Percentiles rank a stretch among this genome's conserved stretches.
Conservation (phyloP, 345 rosid genomes). For the Alliaria petiolata region DNA sequence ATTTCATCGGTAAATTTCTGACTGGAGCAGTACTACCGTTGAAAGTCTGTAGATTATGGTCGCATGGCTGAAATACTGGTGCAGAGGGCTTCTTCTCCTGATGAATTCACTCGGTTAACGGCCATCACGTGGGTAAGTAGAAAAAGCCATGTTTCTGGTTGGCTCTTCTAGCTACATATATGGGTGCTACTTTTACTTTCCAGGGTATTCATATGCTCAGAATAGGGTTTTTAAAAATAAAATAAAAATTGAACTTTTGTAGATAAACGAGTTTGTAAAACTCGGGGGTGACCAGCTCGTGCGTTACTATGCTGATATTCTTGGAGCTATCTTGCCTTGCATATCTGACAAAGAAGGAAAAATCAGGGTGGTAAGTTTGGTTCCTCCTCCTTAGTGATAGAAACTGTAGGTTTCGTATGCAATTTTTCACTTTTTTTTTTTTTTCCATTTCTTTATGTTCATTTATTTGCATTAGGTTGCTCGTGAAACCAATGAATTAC, state of each 20-base stretch:
- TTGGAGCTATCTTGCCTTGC: constrained; percentile 96
- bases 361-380: constrained; percentile 85
- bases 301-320: constrained; percentile 88
- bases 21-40: constrained; percentile 89
- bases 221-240: background rate
- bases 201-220: constrained; percentile 8
- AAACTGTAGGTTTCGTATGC: background rate
- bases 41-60: constrained; percentile 99
- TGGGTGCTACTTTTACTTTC: background rate
- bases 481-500: constrained; percentile 98
- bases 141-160: background rate
- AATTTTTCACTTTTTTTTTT: constrained; percentile 9
- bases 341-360: constrained; percentile 98
- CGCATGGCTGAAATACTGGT: constrained; percentile 99
- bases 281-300: constrained; percentile 99
- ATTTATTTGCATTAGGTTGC: constrained; percentile 60
- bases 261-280: constrained; percentile 98
- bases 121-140: constrained; percentile 91
- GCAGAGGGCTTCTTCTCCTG: constrained; percentile 86
- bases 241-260: constrained; percentile 11
- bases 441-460: constrained; percentile 9
- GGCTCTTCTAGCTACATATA: background rate
- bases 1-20: constrained; percentile 67
- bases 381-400: constrained; percentile 8
- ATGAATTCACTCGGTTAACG: constrained; percentile 96